Evolutionary conservation across 163 green algal species (phyloP).

Genomic region (Prototheca cutis): DNA sequence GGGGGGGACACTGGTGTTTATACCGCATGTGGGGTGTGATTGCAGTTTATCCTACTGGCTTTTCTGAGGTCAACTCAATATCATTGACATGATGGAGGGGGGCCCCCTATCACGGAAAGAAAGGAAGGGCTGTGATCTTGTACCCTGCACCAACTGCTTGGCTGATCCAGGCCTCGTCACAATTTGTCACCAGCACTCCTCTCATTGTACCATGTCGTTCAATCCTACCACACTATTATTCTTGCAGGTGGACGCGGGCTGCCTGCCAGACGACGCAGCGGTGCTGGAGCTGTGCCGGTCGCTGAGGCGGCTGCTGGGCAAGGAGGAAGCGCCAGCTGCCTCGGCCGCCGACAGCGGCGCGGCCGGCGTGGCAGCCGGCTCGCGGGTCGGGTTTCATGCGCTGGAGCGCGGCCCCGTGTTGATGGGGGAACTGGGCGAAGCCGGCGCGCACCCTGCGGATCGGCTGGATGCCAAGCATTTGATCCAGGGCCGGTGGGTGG

Average conservation of each 20-base stretch:
- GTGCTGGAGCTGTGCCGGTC: conserved; percentile 41
- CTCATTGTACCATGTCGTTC: too few relatives aligned
- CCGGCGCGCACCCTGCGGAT: conserved; percentile 5
- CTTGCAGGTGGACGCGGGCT: conserved; percentile 59
- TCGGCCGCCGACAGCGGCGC: not conserved
- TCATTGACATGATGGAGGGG: too few relatives aligned
- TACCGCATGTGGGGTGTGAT: not conserved
- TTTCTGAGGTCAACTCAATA: not conserved
- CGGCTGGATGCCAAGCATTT: conserved; percentile 4
- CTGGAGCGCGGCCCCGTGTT: conserved; percentile 48
- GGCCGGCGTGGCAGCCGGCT: not conserved
- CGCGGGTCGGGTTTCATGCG: conserved; percentile 11
- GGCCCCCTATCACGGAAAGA: too few relatives aligned
- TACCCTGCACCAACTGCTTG: too few relatives aligned
- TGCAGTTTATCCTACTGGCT: not conserved
- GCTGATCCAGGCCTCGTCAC: too few relatives aligned
- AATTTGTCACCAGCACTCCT: too few relatives aligned
- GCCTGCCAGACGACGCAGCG: conserved; percentile 37
- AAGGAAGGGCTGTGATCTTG: too few relatives aligned
- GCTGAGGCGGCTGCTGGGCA: conserved; percentile 41
- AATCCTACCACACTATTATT: too few relatives aligned
- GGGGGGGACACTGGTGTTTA: not conserved
- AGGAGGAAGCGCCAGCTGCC: conserved; percentile 3
- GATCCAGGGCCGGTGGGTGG: conserved; percentile 16
- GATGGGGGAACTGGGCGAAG: conserved; percentile 35